Conservation (phyloP, 2,329 filamentous ascomycete genomes). For the Myrmaecium sp. region DNA sequence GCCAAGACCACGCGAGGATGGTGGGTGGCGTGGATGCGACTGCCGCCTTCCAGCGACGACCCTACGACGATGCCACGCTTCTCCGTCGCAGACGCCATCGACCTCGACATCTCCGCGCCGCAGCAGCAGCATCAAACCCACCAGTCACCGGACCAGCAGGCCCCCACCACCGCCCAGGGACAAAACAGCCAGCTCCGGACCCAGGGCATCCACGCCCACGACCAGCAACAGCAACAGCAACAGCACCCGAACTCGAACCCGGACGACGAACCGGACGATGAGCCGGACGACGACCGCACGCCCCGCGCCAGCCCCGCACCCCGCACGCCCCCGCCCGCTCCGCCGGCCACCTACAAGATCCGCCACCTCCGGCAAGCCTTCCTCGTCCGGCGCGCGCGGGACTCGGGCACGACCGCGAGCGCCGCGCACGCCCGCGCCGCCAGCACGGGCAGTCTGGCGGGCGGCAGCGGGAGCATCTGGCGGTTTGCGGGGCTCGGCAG, state of each 20-base stretch:
- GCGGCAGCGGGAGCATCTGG: slow-evolving; percentile 10
- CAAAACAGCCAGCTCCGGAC: no score
- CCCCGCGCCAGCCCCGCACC: no score
- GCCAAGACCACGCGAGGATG: slow-evolving; percentile 47
- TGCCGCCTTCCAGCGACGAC: slow-evolving; percentile 14
- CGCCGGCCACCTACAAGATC: slow-evolving; percentile 14
- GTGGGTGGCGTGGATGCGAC: slow-evolving; percentile 50
- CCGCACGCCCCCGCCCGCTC: no score
- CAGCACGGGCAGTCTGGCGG: slow-evolving; percentile 6
- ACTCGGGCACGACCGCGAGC: slow-evolving; percentile 10
- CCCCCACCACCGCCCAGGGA: slow-evolving; percentile 1
- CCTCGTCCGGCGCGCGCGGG: slow-evolving; percentile 22
- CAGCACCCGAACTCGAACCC: no score
- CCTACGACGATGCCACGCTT: background rate
- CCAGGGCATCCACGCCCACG: no score
- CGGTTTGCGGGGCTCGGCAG: slow-evolving; percentile 6
- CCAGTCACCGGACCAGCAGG: background rate
- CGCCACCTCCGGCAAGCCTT: slow-evolving; percentile 24
- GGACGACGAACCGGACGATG: no score
- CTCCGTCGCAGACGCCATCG: background rate
- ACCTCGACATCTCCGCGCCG: background rate
- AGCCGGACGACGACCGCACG: no score
- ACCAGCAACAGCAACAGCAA: background rate
- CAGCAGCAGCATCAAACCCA: background rate
- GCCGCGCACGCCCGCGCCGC: slow-evolving; percentile 5